phyloP scores from a whole-genome alignment of 176 grass and related monocot genomes.

The Carex myosuroides region DNA sequence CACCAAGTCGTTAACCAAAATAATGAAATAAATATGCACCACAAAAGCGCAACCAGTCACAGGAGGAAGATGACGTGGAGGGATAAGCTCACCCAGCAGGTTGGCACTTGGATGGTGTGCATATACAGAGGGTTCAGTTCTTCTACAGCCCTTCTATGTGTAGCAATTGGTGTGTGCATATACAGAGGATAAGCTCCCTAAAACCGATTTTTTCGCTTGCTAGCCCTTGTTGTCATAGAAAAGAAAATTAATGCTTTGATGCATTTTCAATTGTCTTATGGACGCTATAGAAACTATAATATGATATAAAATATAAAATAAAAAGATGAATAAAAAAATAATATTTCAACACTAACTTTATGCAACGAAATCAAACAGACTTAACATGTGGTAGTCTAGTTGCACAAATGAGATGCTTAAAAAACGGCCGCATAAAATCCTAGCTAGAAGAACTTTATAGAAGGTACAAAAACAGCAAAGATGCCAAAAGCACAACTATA shows the following conservation, averaged over 20 bases:
- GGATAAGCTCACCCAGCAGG: neutral
- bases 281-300: too few relatives aligned
- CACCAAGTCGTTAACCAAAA: neutral
- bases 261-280: too few relatives aligned
- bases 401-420: neutral
- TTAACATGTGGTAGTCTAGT: neutral
- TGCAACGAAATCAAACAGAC: neutral
- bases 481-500: neutral
- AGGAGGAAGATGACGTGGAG: neutral
- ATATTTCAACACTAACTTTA: neutral
- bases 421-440: neutral
- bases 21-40: slow-evolving; percentile 8
- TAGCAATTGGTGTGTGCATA: neutral
- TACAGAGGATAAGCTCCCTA: too few relatives aligned
- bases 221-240: too few relatives aligned
- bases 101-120: neutral
- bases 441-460: neutral
- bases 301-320: neutral
- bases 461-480: neutral
- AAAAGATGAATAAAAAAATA: neutral
- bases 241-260: too few relatives aligned
- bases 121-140: neutral
- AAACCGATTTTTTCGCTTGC: too few relatives aligned
- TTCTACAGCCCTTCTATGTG: neutral
- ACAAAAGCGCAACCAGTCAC: neutral